These are phyloP conservation scores for Telopea speciosissima DNA, from an alignment of 177 flowering plant genomes.

Conservation along the genomic window DNA sequence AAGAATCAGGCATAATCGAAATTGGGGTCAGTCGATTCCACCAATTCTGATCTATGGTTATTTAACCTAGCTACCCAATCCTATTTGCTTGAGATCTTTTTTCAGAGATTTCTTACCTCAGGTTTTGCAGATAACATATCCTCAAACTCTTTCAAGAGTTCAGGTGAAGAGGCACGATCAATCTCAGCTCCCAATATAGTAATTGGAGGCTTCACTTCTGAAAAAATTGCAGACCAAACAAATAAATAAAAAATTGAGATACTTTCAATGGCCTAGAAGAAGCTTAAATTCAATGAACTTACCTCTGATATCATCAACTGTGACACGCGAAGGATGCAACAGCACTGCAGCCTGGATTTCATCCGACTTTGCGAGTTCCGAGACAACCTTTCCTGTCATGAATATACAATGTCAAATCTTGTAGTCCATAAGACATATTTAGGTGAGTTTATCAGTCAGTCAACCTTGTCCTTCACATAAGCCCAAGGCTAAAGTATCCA, in stretches of 20 bases:
- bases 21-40: too few species aligned
- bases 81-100: too few species aligned
- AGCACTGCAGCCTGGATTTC: constrained; percentile 47
- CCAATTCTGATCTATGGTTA: too few species aligned
- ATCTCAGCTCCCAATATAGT: constrained; percentile 73
- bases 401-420: constrained; percentile 6
- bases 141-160: constrained; percentile 59
- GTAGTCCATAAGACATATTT: not conserved
- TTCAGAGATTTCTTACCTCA: constrained; percentile 37
- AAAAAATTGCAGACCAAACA: constrained; percentile 3
- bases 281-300: not conserved
- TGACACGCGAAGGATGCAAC: constrained; percentile 48
- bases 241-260: not conserved
- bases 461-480: not conserved
- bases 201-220: constrained; percentile 64
- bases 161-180: constrained; percentile 60
- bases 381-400: constrained; percentile 50
- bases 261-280: not conserved
- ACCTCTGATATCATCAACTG: constrained; percentile 56
- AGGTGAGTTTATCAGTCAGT: not conserved
- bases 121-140: constrained; percentile 47
- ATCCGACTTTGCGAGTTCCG: constrained; percentile 32
- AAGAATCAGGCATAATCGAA: too few species aligned
- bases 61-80: too few species aligned
- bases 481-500: too few species aligned